Evolutionary conservation across 768 basidiomycete species (phyloP).

Genomic region (Podaxis pistillaris): DNA sequence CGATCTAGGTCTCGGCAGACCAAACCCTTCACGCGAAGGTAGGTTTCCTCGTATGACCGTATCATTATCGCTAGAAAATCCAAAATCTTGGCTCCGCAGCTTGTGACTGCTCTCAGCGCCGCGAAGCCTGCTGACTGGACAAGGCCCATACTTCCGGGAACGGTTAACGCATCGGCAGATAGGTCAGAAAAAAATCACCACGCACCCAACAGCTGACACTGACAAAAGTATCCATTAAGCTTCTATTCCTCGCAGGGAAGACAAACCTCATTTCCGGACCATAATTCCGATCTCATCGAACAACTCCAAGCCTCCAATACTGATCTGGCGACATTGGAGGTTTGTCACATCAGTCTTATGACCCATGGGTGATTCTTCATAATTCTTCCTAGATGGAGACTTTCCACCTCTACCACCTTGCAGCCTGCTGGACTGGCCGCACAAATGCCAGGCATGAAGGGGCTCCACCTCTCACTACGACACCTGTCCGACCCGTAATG

Average conservation of each 20-base stretch:
- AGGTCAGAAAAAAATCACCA: conserved; percentile 42
- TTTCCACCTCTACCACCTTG: conserved; percentile 78
- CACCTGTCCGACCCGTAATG: conserved; percentile 39
- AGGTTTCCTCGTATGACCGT: conserved; percentile 18
- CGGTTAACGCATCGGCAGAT: conserved; percentile 79
- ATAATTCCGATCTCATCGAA: conserved; percentile 63
- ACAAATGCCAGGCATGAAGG: conserved; percentile 22
- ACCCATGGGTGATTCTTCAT: conserved; percentile 5
- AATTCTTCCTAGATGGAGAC: conserved; percentile 69
- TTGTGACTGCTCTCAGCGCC: conserved; percentile 41
- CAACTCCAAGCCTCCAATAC: conserved; percentile 46
- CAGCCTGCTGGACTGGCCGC: conserved; percentile 59
- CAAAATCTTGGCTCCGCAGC: conserved; percentile 30
- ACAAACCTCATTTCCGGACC: conserved; percentile 76
- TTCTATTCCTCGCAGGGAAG: conserved; percentile 89
- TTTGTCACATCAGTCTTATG: conserved; percentile 24
- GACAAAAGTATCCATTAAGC: conserved; percentile 33
- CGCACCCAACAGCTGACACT: neutral
- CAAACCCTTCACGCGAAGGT: conserved; percentile 49
- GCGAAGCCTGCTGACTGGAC: conserved; percentile 40
- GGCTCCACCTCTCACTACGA: conserved; percentile 43
- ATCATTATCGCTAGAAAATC: neutral
- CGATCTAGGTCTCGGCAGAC: conserved; percentile 58
- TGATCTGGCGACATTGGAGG: conserved; percentile 70
- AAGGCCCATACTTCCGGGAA: conserved; percentile 38